These are phyloP conservation scores for Phytophthora cryptogea DNA, from an alignment of 352 stramenopile species.

Conservation along the genomic window DNA sequence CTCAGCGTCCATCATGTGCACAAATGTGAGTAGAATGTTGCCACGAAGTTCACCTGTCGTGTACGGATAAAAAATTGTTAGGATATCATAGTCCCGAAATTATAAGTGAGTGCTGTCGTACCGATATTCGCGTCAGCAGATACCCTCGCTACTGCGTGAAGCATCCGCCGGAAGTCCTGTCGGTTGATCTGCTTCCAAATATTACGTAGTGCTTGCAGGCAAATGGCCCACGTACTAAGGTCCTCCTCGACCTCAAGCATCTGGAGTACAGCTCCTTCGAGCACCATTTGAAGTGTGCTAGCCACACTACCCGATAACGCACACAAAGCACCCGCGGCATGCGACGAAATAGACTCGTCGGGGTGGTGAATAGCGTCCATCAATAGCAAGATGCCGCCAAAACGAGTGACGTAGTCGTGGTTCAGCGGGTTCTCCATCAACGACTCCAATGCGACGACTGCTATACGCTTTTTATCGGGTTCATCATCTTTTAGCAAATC, in stretches of 20 bases:
- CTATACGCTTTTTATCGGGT: constrained; percentile 62
- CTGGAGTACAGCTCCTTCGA: constrained; percentile 87
- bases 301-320: constrained; percentile 79
- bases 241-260: constrained; percentile 88
- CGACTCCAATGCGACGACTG: constrained; percentile 78
- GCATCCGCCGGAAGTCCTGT: constrained; percentile 85
- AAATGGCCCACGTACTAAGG: constrained; percentile 77
- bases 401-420: constrained; percentile 84
- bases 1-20: constrained; percentile 87
- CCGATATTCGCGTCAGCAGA: constrained; percentile 78
- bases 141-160: constrained; percentile 80
- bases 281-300: constrained; percentile 85
- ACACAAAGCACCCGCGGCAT: constrained; percentile 78
- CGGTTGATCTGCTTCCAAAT: constrained; percentile 91
- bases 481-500: constrained; percentile 61
- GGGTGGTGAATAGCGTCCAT: constrained; percentile 72
- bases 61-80: constrained; percentile 8
- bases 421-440: constrained; percentile 86
- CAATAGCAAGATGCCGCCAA: constrained; percentile 70
- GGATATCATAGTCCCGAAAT: constrained; percentile 9
- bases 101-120: constrained; percentile 18
- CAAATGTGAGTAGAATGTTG: constrained; percentile 88
- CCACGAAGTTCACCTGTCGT: constrained; percentile 80
- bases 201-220: constrained; percentile 80
- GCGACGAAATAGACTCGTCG: constrained; percentile 67